Evolutionary conservation across 108 stramenopile species (phyloP), one percentile per base, ranked within the genome.

Genomic region (Schizochytrium sp.): DNA sequence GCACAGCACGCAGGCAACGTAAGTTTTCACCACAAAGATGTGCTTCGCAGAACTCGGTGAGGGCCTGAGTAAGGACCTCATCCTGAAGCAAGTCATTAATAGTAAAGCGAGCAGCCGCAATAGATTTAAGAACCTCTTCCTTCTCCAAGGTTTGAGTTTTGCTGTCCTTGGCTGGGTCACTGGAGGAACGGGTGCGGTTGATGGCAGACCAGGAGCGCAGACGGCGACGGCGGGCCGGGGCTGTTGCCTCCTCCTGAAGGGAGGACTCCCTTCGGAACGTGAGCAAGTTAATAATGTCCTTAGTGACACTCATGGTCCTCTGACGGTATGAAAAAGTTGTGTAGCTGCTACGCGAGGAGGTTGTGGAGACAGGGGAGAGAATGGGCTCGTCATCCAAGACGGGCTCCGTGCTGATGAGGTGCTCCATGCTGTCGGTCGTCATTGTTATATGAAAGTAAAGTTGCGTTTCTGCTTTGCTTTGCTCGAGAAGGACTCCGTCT

Each of bases 221-320:
- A 38, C 15, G 40, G 10, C 15, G 64, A 7, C 64, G 64, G 42
- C 44, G 40, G 12, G 57, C 17, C 57, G 57, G 13, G 13, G 57
- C 57, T 17, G 57, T 15, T 17, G 12, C 19, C 42, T 38, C 64
- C 12, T 15, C 64, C 64, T 38, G 42, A 44, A 44, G 42, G 12
- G 64, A 69, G 12, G 15, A 8, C 12, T 69, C 64, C 19, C 64
- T 12, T 7, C 64, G 64, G 28, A 69, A 69, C 12, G 64, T 28
- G 64, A 69, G 64, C 12, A 69, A 38, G 3, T 69, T 69, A 8
- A 69, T 12, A 38, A 69, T 69, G 64, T 69, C 64, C 64, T 15
- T 69, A 44, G 42, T 44, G 19, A 69, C 42, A 44, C 64, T 69
- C 12, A 44, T 44, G 42, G 64, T 69, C 0, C 64, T 7, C 42